Evolutionary conservation across 176 grass and related monocot species (phyloP).

Genomic region (Chloris gayana): DNA sequence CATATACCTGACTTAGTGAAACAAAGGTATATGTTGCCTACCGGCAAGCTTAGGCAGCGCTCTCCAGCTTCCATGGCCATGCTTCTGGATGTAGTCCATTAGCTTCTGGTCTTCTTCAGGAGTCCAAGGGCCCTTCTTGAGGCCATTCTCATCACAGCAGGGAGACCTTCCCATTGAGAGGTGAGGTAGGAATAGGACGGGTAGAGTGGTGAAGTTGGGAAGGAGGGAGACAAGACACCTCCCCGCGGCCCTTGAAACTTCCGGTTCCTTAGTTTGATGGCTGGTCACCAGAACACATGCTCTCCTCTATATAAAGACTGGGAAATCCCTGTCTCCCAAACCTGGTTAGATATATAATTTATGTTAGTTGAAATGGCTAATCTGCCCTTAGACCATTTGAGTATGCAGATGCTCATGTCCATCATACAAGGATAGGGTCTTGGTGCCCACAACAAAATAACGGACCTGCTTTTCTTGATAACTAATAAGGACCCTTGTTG

Average conservation of each 20-base stretch:
- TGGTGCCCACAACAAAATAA: constrained; percentile 24
- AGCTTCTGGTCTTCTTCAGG: constrained; percentile 90
- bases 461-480: too few species aligned
- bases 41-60: constrained; percentile 90
- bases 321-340: constrained; percentile 24
- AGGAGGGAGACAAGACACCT: constrained; percentile 47
- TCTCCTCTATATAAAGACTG: constrained; percentile 64
- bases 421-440: constrained; percentile 10
- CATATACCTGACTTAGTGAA: background rate
- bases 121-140: constrained; percentile 96
- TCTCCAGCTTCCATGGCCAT: constrained; percentile 97
- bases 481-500: constrained; percentile 29
- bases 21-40: constrained; percentile 14
- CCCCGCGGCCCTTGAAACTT: constrained; percentile 29
- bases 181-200: constrained; percentile 33
- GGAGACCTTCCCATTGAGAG: constrained; percentile 87
- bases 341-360: constrained; percentile 7
- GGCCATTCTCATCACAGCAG: constrained; percentile 80
- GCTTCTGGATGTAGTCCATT: constrained; percentile 64
- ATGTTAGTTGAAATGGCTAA: constrained; percentile 32
- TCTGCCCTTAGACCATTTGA: constrained; percentile 21
- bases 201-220: constrained; percentile 47
- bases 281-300: constrained; percentile 66
- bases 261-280: constrained; percentile 48
- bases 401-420: background rate